Conservation (phyloP, 139 green algal genomes). For the Micractinium sp. region DNA sequence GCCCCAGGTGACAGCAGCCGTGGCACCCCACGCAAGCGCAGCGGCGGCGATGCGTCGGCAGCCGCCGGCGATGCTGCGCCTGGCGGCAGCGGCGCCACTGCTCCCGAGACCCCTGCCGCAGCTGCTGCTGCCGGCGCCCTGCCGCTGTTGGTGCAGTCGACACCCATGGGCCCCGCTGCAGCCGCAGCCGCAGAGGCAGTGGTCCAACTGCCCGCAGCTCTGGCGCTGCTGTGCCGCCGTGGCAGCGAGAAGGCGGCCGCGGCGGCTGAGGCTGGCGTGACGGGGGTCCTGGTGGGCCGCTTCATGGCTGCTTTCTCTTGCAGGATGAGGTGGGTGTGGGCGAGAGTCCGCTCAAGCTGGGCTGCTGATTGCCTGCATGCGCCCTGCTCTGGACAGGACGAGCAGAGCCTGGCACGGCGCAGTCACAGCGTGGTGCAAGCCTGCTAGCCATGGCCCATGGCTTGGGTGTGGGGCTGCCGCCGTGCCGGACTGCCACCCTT, state of each 20-base stretch:
- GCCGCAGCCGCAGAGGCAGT: neutral
- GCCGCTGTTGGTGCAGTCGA: neutral
- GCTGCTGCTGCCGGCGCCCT: neutral
- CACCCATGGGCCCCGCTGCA: neutral
- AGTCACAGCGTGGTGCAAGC: neutral
- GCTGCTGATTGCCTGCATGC: neutral
- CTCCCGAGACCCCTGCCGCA: neutral
- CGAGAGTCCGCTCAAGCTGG: no score
- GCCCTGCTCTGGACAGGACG: no score
- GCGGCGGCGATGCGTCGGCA: neutral
- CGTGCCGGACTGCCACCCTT: neutral
- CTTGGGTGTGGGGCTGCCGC: no score
- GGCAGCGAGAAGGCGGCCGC: neutral
- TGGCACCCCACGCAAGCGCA: neutral
- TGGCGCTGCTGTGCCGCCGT: conserved; percentile 4
- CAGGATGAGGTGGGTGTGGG: conserved; percentile 14
- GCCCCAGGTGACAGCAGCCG: no score
- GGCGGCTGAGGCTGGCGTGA: neutral
- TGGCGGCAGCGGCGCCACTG: neutral
- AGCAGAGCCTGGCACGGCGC: neutral
- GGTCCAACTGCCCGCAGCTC: neutral
- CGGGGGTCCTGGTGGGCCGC: neutral
- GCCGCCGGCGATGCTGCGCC: no score
- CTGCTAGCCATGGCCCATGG: neutral
- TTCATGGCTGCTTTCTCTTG: conserved; percentile 29